phyloP scores from a whole-genome alignment of 176 grass and related monocot genomes.

The Pharus latifolius region DNA sequence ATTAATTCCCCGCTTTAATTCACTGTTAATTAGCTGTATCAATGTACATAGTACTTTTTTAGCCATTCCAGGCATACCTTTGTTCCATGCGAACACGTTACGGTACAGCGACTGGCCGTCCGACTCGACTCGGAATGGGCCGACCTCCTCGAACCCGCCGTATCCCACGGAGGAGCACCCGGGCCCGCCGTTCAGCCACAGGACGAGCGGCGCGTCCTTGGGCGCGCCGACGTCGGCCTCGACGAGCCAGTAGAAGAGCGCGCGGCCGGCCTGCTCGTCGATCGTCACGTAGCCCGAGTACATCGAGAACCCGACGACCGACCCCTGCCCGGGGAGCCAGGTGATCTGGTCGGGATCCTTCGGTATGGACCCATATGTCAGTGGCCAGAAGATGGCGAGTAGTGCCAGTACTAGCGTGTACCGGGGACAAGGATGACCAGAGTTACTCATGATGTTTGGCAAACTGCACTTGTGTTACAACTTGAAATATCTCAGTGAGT shows the following conservation, averaged over 20 bases:
- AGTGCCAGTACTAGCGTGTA: too few species aligned
- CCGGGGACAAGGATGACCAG: too few species aligned
- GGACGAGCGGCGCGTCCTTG: conserved; percentile 45
- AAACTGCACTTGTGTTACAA: too few species aligned
- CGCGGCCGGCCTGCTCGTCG: conserved; percentile 23
- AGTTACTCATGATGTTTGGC: too few species aligned
- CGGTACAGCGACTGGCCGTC: conserved; percentile 48
- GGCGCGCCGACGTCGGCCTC: conserved; percentile 24
- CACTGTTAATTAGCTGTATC: too few species aligned
- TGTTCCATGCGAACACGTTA: conserved; percentile 74
- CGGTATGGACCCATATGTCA: too few species aligned
- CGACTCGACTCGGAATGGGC: conserved; percentile 52
- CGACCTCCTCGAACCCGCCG: conserved; percentile 75
- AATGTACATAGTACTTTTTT: too few species aligned
- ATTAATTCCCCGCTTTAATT: too few species aligned
- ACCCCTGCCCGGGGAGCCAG: conserved; percentile 53
- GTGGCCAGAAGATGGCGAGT: too few species aligned
- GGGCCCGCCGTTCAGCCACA: conserved; percentile 80
- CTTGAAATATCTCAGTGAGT: too few species aligned
- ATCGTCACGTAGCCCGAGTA: conserved; percentile 76
- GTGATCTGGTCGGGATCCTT: too few species aligned
- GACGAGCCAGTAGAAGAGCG: conserved; percentile 64
- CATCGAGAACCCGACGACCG: conserved; percentile 47
- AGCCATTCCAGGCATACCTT: too few species aligned
- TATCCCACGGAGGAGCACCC: conserved; percentile 77